Evolutionary conservation across 2,329 filamentous ascomycete genomes (phyloP).

Genomic region (Anthostomella pinea): DNA sequence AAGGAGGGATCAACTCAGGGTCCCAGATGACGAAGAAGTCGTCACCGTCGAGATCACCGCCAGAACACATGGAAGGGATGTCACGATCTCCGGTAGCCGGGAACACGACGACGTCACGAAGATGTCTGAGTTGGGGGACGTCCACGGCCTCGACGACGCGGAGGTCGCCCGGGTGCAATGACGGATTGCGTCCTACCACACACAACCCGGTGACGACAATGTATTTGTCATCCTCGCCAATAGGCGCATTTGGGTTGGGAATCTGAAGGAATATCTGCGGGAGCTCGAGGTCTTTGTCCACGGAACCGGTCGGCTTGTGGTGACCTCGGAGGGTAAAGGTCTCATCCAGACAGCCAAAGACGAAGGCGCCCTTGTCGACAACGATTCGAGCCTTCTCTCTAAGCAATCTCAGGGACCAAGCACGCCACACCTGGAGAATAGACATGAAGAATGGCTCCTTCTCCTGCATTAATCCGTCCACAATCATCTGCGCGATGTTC

Average conservation of each 20-base stretch:
- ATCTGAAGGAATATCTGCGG: constrained; percentile 91
- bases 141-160: constrained; percentile 84
- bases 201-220: constrained; percentile 73
- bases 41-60: constrained; percentile 92
- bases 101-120: constrained; percentile 84
- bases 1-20: constrained; percentile 60
- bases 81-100: constrained; percentile 80
- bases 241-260: constrained; percentile 54
- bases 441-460: constrained; percentile 80
- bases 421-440: constrained; percentile 77
- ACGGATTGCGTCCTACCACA: constrained; percentile 86
- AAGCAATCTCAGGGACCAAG: constrained; percentile 84
- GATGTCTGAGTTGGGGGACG: constrained; percentile 66
- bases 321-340: constrained; percentile 73
- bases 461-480: constrained; percentile 71
- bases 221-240: constrained; percentile 52
- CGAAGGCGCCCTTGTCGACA: constrained; percentile 78
- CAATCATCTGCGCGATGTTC: constrained; percentile 70
- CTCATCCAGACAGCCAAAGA: constrained; percentile 88
- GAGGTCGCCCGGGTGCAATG: constrained; percentile 88
- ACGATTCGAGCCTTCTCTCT: constrained; percentile 90
- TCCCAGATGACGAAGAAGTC: constrained; percentile 97
- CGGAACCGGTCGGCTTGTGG: constrained; percentile 44
- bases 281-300: constrained; percentile 49
- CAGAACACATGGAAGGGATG: constrained; percentile 90